phyloP scores from a whole-genome alignment of 108 stramenopile genomes.

The Poteriospumella lacustris region DNA sequence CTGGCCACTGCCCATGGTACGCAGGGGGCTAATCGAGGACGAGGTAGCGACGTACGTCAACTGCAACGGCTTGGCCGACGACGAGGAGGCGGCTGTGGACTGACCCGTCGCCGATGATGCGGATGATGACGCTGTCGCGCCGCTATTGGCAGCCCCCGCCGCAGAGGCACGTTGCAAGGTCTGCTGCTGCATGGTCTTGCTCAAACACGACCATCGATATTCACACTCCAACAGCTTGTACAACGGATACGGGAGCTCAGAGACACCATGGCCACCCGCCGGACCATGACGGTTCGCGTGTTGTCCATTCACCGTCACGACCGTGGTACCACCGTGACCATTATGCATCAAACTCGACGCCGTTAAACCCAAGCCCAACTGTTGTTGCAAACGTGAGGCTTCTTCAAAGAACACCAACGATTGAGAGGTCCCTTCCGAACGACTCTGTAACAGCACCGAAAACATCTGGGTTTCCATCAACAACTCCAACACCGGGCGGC shows the following conservation, averaged over 20 bases:
- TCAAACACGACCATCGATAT: constrained; percentile 10
- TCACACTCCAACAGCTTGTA: neutral
- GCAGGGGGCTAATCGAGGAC: neutral
- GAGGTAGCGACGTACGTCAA: neutral
- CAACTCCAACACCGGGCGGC: neutral
- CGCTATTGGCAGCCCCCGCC: no score
- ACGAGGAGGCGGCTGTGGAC: no score
- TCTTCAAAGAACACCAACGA: constrained; percentile 18
- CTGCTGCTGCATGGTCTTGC: constrained; percentile 1
- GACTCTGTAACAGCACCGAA: constrained; percentile 15
- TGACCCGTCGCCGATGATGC: no score
- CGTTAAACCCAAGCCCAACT: constrained; percentile 10
- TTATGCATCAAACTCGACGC: neutral
- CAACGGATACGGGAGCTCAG: constrained; percentile 1
- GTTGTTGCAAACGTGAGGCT: neutral
- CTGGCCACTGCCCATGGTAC: neutral
- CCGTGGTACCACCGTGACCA: neutral
- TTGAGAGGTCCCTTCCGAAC: neutral
- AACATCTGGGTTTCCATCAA: constrained; percentile 31
- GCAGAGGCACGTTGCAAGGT: no score
- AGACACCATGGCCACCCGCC: constrained; percentile 9
- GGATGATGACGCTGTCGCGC: no score
- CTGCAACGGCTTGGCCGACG: no score
- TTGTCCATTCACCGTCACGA: neutral
- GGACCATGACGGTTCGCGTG: neutral